phyloP scores from a whole-genome alignment of 2,329 filamentous ascomycete species.

The Calonectria montana region DNA sequence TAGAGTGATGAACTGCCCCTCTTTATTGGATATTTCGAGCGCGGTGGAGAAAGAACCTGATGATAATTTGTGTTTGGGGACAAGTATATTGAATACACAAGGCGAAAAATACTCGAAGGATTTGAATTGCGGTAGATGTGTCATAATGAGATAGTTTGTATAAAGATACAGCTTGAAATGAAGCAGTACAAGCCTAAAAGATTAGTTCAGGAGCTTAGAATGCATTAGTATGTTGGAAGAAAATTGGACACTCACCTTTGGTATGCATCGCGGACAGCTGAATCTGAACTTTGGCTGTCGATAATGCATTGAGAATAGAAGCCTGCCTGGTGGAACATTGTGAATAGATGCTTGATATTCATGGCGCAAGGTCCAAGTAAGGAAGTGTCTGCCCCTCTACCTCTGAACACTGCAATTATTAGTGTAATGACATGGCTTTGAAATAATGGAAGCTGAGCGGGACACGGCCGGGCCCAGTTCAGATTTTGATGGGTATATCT shows the following conservation, averaged over 20 bases:
- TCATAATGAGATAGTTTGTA: not conserved
- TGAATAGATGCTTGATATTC: not conserved
- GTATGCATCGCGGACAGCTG: not conserved
- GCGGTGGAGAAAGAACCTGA: accelerated
- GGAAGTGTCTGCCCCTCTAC: not conserved
- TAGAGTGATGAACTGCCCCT: not conserved
- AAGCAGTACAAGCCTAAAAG: not conserved
- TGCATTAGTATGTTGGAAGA: accelerated
- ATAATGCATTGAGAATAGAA: not conserved
- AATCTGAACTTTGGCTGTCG: not conserved
- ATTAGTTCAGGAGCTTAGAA: too few species aligned
- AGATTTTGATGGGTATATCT: not conserved
- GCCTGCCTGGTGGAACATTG: not conserved
- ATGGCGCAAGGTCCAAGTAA: not conserved
- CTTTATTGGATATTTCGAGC: too few species aligned
- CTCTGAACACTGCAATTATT: not conserved
- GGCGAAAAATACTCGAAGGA: not conserved
- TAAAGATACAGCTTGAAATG: not conserved
- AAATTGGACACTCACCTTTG: not conserved
- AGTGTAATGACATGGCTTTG: not conserved
- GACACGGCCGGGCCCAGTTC: not conserved
- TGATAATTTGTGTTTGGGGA: not conserved
- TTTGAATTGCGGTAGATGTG: not conserved
- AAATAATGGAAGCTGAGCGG: not conserved
- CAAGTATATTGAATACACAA: not conserved